Percentiles rank a stretch among this genome's conserved stretches.
These are phyloP conservation scores for Diaporthe capsici DNA, from an alignment of 2,329 filamentous ascomycete genomes.

Conservation along the genomic window DNA sequence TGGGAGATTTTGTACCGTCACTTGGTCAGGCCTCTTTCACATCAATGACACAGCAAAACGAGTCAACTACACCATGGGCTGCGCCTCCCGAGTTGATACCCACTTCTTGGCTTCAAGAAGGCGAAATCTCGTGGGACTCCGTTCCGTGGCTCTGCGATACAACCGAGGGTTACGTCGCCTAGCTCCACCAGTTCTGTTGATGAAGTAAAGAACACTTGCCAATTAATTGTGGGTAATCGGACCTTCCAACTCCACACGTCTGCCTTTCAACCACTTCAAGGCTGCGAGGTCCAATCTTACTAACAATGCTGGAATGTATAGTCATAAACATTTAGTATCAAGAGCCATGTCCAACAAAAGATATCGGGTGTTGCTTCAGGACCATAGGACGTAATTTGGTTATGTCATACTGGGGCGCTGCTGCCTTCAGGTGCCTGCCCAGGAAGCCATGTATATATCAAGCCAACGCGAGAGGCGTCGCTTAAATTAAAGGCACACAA, in stretches of 20 bases:
- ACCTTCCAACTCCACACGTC: too few relatives aligned
- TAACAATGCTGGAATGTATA: too few relatives aligned
- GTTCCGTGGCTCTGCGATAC: not conserved
- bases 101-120: not conserved
- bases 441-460: slow-evolving; percentile 3
- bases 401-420: slow-evolving; percentile 4
- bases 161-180: not conserved
- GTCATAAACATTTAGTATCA: too few relatives aligned
- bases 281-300: too few relatives aligned
- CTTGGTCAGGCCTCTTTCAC: not conserved
- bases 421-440: slow-evolving; percentile 1
- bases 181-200: too few relatives aligned
- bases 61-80: not conserved
- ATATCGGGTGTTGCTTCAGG: too few relatives aligned
- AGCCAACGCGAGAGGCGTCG: not conserved
- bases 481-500: not conserved
- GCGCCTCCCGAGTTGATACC: not conserved
- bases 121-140: not conserved
- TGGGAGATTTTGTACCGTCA: not conserved
- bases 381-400: not conserved
- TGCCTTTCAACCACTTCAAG: too few relatives aligned
- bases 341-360: too few relatives aligned
- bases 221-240: too few relatives aligned
- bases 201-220: too few relatives aligned
- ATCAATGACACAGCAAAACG: not conserved